Evolutionary conservation across 176 grass and related monocot genomes (phyloP).

Genomic region (sorghum (Sorghum bicolor)): Sorghum_bicolor_NCBIv3 NC_012871.2:69568501-69569000

Average conservation of each 20-base stretch:
- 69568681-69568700: neutral
- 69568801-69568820: neutral
- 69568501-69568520: neutral
- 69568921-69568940: conserved; percentile 9
- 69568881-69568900: neutral
- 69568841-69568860: neutral
- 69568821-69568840: neutral
- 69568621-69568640: neutral
- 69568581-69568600: neutral
- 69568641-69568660: neutral
- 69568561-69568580: neutral
- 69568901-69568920: neutral
- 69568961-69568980: neutral
- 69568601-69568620: neutral
- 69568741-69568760: neutral
- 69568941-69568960: neutral
- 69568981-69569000: conserved; percentile 72
- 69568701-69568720: neutral
- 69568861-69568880: neutral
- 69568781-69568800: neutral
- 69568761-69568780: neutral
- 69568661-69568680: neutral
- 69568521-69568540: neutral
- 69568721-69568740: neutral
- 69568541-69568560: neutral